Conservation (phyloP, 2,329 filamentous ascomycete genomes). For the Aciculosporium take region DNA sequence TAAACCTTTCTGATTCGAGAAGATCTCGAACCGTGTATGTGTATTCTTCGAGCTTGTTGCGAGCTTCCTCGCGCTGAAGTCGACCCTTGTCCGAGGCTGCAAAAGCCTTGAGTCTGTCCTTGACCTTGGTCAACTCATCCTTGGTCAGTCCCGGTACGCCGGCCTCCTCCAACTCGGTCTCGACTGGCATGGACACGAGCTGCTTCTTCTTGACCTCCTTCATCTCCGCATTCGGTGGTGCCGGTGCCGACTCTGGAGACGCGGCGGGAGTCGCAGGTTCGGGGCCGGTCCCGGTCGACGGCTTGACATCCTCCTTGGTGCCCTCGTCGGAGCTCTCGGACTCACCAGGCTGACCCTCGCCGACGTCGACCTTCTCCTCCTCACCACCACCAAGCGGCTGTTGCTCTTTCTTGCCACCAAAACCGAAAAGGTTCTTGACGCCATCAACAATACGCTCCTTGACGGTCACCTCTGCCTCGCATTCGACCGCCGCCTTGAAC, state of each 20-base stretch:
- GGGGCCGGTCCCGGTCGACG: slow-evolving; percentile 9
- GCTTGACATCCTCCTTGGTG: slow-evolving; percentile 26
- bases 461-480: slow-evolving; percentile 58
- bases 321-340: slow-evolving; percentile 22
- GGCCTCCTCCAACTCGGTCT: slow-evolving; percentile 32
- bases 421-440: slow-evolving; percentile 91
- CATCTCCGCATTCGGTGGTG: slow-evolving; percentile 29
- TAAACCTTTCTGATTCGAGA: slow-evolving; percentile 62
- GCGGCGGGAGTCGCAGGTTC: slow-evolving; percentile 15
- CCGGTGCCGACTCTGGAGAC: slow-evolving; percentile 30
- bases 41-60: slow-evolving; percentile 87
- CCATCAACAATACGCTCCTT: slow-evolving; percentile 80
- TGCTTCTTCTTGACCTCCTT: slow-evolving; percentile 47
- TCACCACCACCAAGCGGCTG: slow-evolving; percentile 60
- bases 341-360: no score
- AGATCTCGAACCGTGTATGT: slow-evolving; percentile 82
- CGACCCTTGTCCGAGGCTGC: slow-evolving; percentile 72
- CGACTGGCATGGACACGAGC: slow-evolving; percentile 38
- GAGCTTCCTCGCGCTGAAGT: slow-evolving; percentile 62
- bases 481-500: slow-evolving; percentile 62
- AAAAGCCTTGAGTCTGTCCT: slow-evolving; percentile 68
- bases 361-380: slow-evolving; percentile 29
- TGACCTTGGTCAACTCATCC: slow-evolving; percentile 35
- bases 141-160: slow-evolving; percentile 36
- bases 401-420: slow-evolving; percentile 73